A percentile compares a stretch with the other conserved stretches of the same genome.
Conservation (phyloP, 2,329 filamentous ascomycete genomes). For the Exophiala bonariae region DNA sequence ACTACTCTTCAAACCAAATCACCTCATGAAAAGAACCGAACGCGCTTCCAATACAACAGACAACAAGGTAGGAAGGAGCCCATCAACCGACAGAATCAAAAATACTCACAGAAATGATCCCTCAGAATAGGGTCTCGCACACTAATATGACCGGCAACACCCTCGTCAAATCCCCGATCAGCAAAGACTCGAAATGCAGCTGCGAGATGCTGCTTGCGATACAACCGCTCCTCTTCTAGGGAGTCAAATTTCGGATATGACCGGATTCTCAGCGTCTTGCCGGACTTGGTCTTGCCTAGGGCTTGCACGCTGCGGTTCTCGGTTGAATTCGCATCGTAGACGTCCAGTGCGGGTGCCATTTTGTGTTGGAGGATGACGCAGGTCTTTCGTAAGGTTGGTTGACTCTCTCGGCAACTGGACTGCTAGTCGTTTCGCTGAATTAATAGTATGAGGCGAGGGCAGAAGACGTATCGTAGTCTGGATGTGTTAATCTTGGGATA, state of each 20-base stretch:
- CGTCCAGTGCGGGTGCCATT: conserved; percentile 41
- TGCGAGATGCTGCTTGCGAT: conserved; percentile 48
- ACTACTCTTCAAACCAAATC: too few relatives aligned
- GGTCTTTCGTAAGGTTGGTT: too few relatives aligned
- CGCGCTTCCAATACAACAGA: too few relatives aligned
- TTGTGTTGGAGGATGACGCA: too few relatives aligned
- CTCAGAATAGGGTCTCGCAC: conserved; percentile 40
- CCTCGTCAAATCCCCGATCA: conserved; percentile 41
- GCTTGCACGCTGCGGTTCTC: conserved; percentile 46
- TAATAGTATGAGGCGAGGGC: too few relatives aligned
- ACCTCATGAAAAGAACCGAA: too few relatives aligned
- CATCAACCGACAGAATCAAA: background rate
- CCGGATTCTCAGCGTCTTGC: conserved; percentile 47
- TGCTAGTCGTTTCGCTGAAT: too few relatives aligned
- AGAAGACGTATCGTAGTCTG: too few relatives aligned
- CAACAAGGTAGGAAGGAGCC: too few relatives aligned
- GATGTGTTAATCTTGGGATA: too few relatives aligned
- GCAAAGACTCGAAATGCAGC: conserved; percentile 46
- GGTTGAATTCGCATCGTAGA: conserved; percentile 35
- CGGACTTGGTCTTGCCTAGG: conserved; percentile 47
- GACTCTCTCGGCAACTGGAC: too few relatives aligned
- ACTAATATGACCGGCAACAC: conserved; percentile 45
- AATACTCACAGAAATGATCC: conserved; percentile 37
- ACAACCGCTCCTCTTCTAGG: conserved; percentile 42
- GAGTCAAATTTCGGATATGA: conserved; percentile 46